These are phyloP conservation scores for Lathyrus tuberosus DNA, from an alignment of 306 rosid species.

Conservation along the genomic window DNA sequence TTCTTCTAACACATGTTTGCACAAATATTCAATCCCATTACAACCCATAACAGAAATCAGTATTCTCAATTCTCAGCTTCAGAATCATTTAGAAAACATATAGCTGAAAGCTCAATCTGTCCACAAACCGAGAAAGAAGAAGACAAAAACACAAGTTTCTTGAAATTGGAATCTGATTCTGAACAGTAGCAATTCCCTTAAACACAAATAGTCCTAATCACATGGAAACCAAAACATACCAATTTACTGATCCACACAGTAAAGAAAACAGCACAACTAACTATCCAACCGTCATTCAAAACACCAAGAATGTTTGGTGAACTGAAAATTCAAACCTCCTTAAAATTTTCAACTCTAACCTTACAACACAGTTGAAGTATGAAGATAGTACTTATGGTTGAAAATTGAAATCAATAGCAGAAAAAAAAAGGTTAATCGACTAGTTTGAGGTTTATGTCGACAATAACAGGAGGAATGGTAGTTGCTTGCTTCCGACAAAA, in stretches of 20 bases:
- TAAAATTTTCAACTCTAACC: conserved; percentile 22
- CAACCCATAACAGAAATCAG: conserved; percentile 46
- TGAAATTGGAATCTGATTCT: conserved; percentile 26
- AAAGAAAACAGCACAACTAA: not conserved
- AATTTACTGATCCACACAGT: not conserved
- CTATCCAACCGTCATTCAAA: conserved; percentile 43
- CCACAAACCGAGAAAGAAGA: not conserved
- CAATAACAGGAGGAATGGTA: not conserved
- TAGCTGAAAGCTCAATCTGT: conserved; percentile 1
- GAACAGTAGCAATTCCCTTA: conserved; percentile 21
- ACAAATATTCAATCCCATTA: conserved; percentile 49
- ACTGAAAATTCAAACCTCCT: conserved; percentile 41
- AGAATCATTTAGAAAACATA: not conserved
- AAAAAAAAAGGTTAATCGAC: conserved; percentile 3
- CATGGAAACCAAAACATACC: not conserved
- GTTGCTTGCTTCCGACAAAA: not conserved
- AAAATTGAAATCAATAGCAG: conserved; percentile 25
- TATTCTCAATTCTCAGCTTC: conserved; percentile 14
- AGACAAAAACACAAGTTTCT: conserved; percentile 21
- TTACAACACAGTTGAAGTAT: conserved; percentile 28
- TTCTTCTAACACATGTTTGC: conserved; percentile 37
- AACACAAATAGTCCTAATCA: not conserved
- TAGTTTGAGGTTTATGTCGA: not conserved
- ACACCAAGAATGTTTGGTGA: conserved; percentile 50
- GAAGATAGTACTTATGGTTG: not conserved